Conservation (phyloP, 331 rosid species). For the Acacia pycnantha region DNA sequence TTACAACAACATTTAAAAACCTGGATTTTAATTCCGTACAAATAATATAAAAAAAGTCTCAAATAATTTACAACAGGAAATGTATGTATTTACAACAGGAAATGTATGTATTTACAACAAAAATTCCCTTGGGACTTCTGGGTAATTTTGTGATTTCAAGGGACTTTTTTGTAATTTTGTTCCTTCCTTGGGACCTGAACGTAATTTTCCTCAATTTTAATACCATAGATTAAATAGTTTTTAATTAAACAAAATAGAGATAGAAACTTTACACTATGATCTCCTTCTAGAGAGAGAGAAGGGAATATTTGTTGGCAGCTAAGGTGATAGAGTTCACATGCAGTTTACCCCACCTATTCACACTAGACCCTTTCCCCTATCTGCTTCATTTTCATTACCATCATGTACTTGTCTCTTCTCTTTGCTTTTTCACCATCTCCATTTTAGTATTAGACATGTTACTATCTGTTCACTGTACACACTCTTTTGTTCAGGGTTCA, state of each 20-base stretch:
- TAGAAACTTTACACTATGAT: not conserved
- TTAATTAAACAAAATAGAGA: not conserved
- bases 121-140: too few species aligned
- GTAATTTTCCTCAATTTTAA: too few species aligned
- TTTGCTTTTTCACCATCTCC: not conserved
- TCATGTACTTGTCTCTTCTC: not conserved
- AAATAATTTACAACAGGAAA: too few species aligned
- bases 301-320: slow-evolving; percentile 45
- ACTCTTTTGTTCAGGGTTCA: not conserved
- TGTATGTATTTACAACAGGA: too few species aligned
- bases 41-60: too few species aligned
- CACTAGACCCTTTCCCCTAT: not conserved
- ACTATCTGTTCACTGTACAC: not conserved
- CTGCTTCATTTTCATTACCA: not conserved
- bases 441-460: not conserved
- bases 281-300: not conserved
- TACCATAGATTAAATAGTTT: not conserved
- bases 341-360: slow-evolving; percentile 32
- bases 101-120: too few species aligned
- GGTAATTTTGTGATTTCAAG: too few species aligned
- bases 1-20: too few species aligned
- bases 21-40: too few species aligned
- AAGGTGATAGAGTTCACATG: slow-evolving; percentile 27
- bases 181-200: too few species aligned
- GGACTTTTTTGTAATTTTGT: too few species aligned